A percentile compares a stretch with the other conserved stretches of the same genome.
Evolutionary conservation across 164 flowering plant genomes (phyloP).

Genomic region (Sedum album): DNA sequence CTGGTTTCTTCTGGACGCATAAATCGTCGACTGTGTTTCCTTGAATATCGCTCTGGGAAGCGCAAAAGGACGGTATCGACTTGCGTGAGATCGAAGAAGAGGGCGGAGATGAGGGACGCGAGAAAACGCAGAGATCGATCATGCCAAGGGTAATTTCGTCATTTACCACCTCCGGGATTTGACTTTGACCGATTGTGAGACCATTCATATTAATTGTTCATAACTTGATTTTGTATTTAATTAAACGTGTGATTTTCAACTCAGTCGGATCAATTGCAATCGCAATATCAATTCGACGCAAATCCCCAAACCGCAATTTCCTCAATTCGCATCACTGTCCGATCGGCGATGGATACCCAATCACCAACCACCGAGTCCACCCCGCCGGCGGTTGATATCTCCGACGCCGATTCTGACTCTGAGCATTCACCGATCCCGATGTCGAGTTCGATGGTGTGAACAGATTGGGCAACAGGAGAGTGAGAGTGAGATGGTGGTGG

Average conservation of each 20-base stretch:
- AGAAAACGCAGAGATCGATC: background rate
- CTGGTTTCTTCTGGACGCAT: background rate
- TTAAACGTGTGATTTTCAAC: too few relatives aligned
- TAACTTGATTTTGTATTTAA: too few relatives aligned
- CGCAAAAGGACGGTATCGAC: background rate
- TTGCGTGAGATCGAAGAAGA: conserved; percentile 1
- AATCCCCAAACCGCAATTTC: too few relatives aligned
- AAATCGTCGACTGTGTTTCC: background rate
- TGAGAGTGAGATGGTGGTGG: conserved; percentile 11
- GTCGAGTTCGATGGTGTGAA: background rate
- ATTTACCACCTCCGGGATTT: too few relatives aligned
- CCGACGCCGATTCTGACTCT: background rate
- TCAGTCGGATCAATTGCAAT: too few relatives aligned
- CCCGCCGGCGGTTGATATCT: background rate
- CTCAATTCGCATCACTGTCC: background rate
- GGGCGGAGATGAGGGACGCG: background rate
- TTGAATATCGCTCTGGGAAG: background rate
- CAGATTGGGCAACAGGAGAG: background rate
- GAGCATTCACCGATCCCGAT: background rate
- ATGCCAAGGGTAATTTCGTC: background rate
- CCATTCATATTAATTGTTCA: too few relatives aligned
- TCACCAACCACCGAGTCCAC: background rate
- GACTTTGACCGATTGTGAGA: background rate
- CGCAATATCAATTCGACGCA: background rate
- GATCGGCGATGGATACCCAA: conserved; percentile 1